phyloP scores from a whole-genome alignment of 1,139 yeast species.

The Saccharomyces hybrid region DNA sequence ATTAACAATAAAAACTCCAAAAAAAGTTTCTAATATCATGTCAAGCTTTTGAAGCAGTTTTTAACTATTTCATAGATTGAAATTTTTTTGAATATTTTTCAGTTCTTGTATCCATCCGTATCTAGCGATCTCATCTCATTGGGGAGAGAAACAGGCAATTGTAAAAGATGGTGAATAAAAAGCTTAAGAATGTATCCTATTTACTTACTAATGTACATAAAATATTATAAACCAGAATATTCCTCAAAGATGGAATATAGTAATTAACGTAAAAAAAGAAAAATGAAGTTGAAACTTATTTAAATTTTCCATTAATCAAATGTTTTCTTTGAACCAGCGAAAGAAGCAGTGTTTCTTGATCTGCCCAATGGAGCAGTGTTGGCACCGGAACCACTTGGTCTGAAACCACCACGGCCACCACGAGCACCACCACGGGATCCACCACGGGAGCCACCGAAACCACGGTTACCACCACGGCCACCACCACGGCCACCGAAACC shows the following conservation, averaged over 20 bases:
- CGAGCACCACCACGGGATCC: constrained; percentile 35
- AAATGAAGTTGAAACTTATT: not conserved
- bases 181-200: not conserved
- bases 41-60: not conserved
- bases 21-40: not conserved
- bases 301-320: constrained; percentile 44
- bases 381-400: constrained; percentile 44
- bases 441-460: constrained; percentile 22
- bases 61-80: not conserved
- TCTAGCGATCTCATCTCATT: not conserved
- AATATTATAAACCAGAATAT: not conserved
- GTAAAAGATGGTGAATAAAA: not conserved
- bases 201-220: not conserved
- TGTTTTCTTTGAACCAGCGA: constrained; percentile 72
- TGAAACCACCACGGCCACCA: constrained; percentile 33
- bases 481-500: too few relatives aligned
- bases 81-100: not conserved
- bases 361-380: constrained; percentile 47
- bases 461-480: too few relatives aligned
- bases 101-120: not conserved
- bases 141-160: not conserved
- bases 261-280: not conserved
- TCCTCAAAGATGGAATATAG: not conserved
- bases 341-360: constrained; percentile 40
- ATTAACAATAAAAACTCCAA: not conserved